Base-by-base conservation (phyloP, 495 filamentous ascomycete species). In the Chaetomium fimeti region DNA sequence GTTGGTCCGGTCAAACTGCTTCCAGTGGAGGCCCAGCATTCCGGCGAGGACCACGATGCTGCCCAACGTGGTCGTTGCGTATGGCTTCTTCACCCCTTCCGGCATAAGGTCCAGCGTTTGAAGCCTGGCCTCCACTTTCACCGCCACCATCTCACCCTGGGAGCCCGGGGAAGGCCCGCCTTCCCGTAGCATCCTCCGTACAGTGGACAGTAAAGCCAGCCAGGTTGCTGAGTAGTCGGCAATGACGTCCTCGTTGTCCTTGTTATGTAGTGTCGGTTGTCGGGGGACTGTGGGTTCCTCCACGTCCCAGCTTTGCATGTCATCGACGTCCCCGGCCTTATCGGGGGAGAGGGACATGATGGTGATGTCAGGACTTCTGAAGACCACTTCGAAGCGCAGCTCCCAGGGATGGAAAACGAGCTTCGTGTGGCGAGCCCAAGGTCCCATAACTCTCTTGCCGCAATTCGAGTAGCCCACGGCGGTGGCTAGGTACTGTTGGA, bases 61-160 rank as follows among this genome's bases (percentile, higher is more conserved):
- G 42, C 66, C 71, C 2, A 78, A 69, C n/a, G 32, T 73, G 7
- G 70, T 72, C 25, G 67, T 76, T 4, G 75, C 76, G 49, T 75
- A 77, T 2, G 76, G 74, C 64, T 74, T 77, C 18, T 73, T 75
- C 36, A 77, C 74, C 0, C 32, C 63, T 9, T 47, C 43, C 4
- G 40, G 57, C 57, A 59, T 48, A 42, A 59, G 42, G 18, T 32
- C 42, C 4, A 48, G 16, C 40, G 57, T 45, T 24, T 48, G 40
- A 20, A 40, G 36, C 20, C n/a, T 56, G n/a, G 29, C 27, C 16
- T 20, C 27, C 7, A 54, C 52, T 9, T 20, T 1, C 18, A 38
- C 53, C 1, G 3, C 1, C 11, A 56, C 13, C 15, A 7, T 29
- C 12, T 36, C 52, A 5, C 13, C 16, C 11, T 53, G 29, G 12